phyloP scores from a whole-genome alignment of 208 protist genomes.

The Entamoeba invadens region DNA sequence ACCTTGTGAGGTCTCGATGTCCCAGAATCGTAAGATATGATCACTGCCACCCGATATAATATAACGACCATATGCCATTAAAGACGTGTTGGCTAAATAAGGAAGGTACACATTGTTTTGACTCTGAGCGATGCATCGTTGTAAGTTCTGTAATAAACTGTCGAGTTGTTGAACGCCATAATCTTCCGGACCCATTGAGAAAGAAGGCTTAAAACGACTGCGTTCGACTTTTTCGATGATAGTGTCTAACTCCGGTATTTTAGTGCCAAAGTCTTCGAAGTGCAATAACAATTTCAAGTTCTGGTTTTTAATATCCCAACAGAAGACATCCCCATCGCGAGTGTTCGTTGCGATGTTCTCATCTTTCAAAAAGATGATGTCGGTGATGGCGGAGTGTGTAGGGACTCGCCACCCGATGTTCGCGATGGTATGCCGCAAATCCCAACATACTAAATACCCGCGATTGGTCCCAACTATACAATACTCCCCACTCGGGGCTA shows the following conservation, averaged over 20 bases:
- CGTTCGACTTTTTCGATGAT: not conserved
- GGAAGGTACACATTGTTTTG: not conserved
- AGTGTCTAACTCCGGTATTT: not conserved
- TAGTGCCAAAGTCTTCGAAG: not conserved
- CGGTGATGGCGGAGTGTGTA: not conserved
- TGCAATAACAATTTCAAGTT: not conserved
- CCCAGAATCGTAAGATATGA: not conserved
- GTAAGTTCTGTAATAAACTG: not conserved
- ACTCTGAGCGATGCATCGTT: not conserved
- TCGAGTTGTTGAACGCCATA: not conserved
- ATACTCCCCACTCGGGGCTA: not conserved
- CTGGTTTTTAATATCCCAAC: not conserved
- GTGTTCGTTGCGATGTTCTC: not conserved
- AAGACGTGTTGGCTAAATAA: not conserved
- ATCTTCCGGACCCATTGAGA: not conserved
- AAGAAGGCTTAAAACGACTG: not conserved
- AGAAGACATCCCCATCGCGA: not conserved
- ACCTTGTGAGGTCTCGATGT: not conserved
- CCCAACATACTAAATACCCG: not conserved
- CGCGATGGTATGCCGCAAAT: not conserved
- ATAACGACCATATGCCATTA: not conserved
- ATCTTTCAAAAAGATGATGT: not conserved
- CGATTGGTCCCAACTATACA: not conserved
- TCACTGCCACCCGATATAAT: not conserved
- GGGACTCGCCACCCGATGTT: not conserved